phyloP scores from a whole-genome alignment of 192 early-diverging fungal genomes.

The Linnemannia zychae region DNA sequence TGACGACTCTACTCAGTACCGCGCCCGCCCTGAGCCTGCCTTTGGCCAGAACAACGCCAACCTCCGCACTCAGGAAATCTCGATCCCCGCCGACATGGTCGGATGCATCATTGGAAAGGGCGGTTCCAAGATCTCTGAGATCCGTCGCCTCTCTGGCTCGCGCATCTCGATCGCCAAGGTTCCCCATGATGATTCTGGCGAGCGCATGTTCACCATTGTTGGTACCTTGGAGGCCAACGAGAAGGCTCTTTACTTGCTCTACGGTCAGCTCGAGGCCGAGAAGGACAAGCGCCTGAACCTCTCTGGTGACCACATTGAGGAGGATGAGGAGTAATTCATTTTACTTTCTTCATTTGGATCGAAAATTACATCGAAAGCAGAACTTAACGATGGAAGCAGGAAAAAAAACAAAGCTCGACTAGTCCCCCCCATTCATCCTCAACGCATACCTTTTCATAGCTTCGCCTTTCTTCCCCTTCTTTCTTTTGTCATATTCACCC shows the following conservation, averaged over 20 bases:
- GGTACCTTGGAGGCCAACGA: conserved; percentile 91
- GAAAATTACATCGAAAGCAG: neutral
- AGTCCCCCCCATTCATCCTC: neutral
- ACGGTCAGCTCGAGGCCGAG: conserved; percentile 91
- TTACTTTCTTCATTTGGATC: conserved; percentile 8
- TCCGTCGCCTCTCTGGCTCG: conserved; percentile 85
- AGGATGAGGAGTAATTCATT: conserved; percentile 48
- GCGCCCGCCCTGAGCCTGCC: conserved; percentile 44
- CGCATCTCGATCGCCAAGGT: conserved; percentile 93
- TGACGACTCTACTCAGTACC: conserved; percentile 40
- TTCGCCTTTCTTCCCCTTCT: neutral
- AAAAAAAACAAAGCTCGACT: neutral
- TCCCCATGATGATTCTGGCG: conserved; percentile 81
- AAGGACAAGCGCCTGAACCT: conserved; percentile 79
- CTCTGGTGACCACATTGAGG: conserved; percentile 45
- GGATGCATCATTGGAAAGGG: conserved; percentile 98
- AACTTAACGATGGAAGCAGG: neutral
- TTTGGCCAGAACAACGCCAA: conserved; percentile 60
- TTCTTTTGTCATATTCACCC: conserved; percentile 14
- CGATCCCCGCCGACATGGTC: conserved; percentile 95
- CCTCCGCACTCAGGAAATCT: conserved; percentile 89
- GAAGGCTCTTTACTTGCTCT: conserved; percentile 92
- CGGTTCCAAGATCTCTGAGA: conserved; percentile 87
- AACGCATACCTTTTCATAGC: neutral
- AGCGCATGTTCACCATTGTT: conserved; percentile 93